These are phyloP conservation scores for Babesia divergens DNA, from an alignment of 169 alveolate genomes.

Conservation along the genomic window DNA sequence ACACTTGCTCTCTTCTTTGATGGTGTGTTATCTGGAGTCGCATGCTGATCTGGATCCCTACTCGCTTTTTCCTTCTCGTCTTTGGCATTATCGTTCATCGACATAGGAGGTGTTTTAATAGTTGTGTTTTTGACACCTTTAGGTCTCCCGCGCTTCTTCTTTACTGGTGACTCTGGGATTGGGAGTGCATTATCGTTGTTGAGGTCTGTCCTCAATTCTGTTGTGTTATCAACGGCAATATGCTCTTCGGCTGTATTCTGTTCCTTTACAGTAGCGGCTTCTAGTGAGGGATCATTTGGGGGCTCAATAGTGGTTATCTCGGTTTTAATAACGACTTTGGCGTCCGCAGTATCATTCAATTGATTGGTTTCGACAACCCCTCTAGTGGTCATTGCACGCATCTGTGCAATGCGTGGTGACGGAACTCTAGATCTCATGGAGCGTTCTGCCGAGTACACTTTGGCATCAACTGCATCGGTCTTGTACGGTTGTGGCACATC, in stretches of 20 bases:
- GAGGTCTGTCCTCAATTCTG: not conserved
- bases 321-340: not conserved
- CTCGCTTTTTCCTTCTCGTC: not conserved
- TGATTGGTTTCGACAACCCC: not conserved
- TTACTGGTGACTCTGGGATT: not conserved
- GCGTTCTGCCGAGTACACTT: not conserved
- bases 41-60: not conserved
- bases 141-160: conserved; percentile 18
- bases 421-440: not conserved
- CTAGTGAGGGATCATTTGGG: not conserved
- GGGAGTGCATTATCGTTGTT: not conserved
- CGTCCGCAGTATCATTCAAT: not conserved
- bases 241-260: not conserved
- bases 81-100: not conserved
- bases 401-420: conserved; percentile 1
- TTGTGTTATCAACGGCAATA: not conserved
- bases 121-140: not conserved
- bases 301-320: not conserved
- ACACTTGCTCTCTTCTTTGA: conserved; percentile 14
- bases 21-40: not conserved
- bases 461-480: too few relatives aligned
- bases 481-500: too few relatives aligned
- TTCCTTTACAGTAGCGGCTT: not conserved
- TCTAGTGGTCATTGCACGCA: not conserved
- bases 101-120: not conserved